Base-by-base conservation (phyloP, 257 asterid species). In the Plantago ovata region DNA sequence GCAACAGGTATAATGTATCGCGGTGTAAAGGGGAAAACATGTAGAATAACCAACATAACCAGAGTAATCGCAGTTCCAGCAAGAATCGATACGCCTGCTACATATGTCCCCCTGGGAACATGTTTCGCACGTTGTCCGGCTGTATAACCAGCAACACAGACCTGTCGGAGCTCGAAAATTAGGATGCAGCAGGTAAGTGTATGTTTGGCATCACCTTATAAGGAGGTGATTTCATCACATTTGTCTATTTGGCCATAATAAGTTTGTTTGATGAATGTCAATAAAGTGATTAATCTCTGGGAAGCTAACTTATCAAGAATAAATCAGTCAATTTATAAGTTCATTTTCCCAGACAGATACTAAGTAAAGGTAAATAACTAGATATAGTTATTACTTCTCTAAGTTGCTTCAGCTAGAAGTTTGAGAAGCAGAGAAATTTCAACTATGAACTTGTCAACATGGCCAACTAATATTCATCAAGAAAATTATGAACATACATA, bases 81-180 rank as follows among this genome's bases (percentile, higher is more conserved):
- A 7, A 91, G 76, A 60, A 91, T 91, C 24, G 98, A 83, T 13
- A 40, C 68, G n/a, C 96, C 98, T 0, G 98, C 98, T 0, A 87
- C 76, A 19, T 81, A 91, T 69, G 69, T 83, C 60, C 94, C 98
- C 13, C 93, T 49, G 0, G 98, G 95, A 10, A 91, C 90, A 18
- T 91, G 98, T 62, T 91, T 87, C 0, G 96, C 96, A 0, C 96
- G 94, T 62, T 91, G 92, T 10, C 98, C 96, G 0, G 98, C 98
- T 0, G 98, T 91, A 13, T 91, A 80, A 18, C 94, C 98, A 7
- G 96, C 98, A 1, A 91, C 69, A 2, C 66, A 63, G 12, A 91
- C 96, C 96, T 91, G 47, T 33, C 39, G 22, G 11, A 55, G 9
- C 7, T 11, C 50, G 12, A 8, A 44, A 16, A 67, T 3, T 0